These are phyloP conservation scores for Hyaloscypha finlandica DNA, from an alignment of 495 filamentous ascomycete species.

Conservation along the genomic window DNA sequence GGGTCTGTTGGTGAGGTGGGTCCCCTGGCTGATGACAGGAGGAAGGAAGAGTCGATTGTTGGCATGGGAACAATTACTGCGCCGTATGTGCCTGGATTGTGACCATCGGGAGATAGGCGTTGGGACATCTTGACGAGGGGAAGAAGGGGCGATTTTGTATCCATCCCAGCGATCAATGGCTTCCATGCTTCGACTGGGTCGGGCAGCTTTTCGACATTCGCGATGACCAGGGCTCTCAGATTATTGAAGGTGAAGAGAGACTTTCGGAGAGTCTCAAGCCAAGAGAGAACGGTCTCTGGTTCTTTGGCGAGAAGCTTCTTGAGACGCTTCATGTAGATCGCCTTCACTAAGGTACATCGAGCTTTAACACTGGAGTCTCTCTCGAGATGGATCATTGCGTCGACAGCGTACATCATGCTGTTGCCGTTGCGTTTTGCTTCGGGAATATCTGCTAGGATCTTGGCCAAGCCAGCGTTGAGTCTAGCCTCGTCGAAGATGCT, in stretches of 20 bases:
- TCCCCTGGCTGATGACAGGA: slow-evolving; percentile 71
- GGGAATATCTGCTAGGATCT: slow-evolving; percentile 89
- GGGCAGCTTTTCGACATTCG: slow-evolving; percentile 72
- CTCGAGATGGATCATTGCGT: slow-evolving; percentile 76
- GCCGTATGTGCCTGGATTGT: slow-evolving; percentile 66
- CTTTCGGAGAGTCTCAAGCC: slow-evolving; percentile 74
- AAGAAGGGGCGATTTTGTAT: slow-evolving; percentile 25
- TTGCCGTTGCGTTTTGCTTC: slow-evolving; percentile 89
- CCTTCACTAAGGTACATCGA: slow-evolving; percentile 81
- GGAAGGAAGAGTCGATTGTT: slow-evolving; percentile 91
- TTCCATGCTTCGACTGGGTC: slow-evolving; percentile 88
- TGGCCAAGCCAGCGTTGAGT: slow-evolving; percentile 79
- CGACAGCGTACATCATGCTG: slow-evolving; percentile 73
- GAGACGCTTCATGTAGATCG: slow-evolving; percentile 83
- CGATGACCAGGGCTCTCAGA: slow-evolving; percentile 80
- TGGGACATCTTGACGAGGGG: slow-evolving; percentile 50
- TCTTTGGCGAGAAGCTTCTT: slow-evolving; percentile 71
- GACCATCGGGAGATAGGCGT: slow-evolving; percentile 71
- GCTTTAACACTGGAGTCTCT: slow-evolving; percentile 73
- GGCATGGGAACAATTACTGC: slow-evolving; percentile 86
- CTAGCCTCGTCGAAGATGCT: slow-evolving; percentile 81
- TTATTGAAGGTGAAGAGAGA: slow-evolving; percentile 79
- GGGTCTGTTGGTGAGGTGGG: slow-evolving; percentile 75
- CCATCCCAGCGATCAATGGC: slow-evolving; percentile 46
- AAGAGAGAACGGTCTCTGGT: slow-evolving; percentile 68